A percentile compares a stretch with the other conserved stretches of the same genome.
Conservation (phyloP, 2,329 filamentous ascomycete genomes). For the Ophiosphaerella korrae region DNA sequence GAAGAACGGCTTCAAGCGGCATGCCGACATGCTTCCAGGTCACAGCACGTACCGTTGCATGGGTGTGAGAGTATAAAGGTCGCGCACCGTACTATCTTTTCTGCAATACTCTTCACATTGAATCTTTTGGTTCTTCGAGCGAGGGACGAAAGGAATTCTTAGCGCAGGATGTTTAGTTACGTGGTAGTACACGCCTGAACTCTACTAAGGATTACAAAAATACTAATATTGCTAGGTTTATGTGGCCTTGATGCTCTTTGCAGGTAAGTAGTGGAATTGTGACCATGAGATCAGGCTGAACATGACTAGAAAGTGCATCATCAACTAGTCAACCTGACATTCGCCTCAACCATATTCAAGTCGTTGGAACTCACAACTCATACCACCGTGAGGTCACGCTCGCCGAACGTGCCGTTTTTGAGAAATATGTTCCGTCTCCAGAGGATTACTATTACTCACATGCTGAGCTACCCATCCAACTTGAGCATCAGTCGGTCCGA, state of each 20-base stretch:
- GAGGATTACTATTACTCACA: constrained; percentile 58
- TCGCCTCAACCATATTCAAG: constrained; percentile 59
- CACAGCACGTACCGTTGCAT: not conserved
- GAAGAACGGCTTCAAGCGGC: not conserved
- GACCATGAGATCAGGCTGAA: not conserved
- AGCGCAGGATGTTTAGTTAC: not conserved
- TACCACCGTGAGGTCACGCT: constrained; percentile 56
- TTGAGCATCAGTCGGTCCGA: constrained; percentile 53
- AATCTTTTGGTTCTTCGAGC: not conserved
- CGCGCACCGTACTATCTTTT: not conserved
- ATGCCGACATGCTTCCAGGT: not conserved
- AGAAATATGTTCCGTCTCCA: constrained; percentile 44
- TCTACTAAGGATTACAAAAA: not conserved
- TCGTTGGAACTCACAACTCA: constrained; percentile 59
- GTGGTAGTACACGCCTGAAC: not conserved
- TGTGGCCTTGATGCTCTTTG: constrained; percentile 1
- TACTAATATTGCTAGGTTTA: not conserved
- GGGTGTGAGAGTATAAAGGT: not conserved
- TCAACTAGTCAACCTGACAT: constrained; percentile 25
- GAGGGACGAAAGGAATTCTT: not conserved
- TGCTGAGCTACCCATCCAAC: constrained; percentile 51
- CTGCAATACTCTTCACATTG: not conserved
- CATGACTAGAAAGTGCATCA: not conserved
- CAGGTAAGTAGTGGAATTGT: not conserved
- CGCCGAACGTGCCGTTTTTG: constrained; percentile 50